Base-by-base conservation (phyloP, 2,329 filamentous ascomycete genomes). In the Pseudonectria foliicola region DNA sequence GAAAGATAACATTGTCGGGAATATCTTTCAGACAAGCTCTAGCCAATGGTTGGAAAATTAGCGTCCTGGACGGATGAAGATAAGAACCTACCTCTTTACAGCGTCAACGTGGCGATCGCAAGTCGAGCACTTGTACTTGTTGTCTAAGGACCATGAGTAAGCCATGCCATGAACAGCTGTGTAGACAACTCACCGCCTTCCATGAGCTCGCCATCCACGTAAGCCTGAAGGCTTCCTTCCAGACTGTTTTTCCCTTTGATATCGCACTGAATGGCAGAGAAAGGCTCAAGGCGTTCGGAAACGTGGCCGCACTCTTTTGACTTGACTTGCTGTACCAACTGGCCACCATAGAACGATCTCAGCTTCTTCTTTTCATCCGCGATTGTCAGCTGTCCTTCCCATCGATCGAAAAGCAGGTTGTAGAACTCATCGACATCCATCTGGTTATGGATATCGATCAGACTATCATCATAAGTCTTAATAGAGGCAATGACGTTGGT, bases 371-470 rank as follows among this genome's bases (percentile, higher is more conserved):
- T 94, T 24, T 78, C 76, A n/a, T 78, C 71, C 2, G 69, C 61
- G 8, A 74, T 72, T 13, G 73, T 60, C 45, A 96, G 77, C 52
- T 95, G 86, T 7, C 77, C 75, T 55, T 98, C 93, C 75, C 88
- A 88, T 16, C 88, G 77, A 57, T 94, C 88, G 50, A 96, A 92
- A 0, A 98, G 72, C 4, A 95, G 72, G 52, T 92, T 95, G 65
- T 93, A 96, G 56, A 96, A 98, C 56, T 95, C 89, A 49, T 96
- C 92, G 5, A 95, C 92, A 55, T 98, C 92, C 86, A 98, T 96
- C 59, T 98, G 92, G 39, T 85, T 78, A 37, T 81, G 78, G 16
- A 93, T 81, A 57, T 96, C 88, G 43, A 98, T 93, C 12, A 76
- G 71, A 3, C 79, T 73, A 38, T 88, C 84, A 25, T 94, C 86